These are phyloP conservation scores for Gyrodon lividus DNA, from an alignment of 768 basidiomycete species.

Conservation along the genomic window DNA sequence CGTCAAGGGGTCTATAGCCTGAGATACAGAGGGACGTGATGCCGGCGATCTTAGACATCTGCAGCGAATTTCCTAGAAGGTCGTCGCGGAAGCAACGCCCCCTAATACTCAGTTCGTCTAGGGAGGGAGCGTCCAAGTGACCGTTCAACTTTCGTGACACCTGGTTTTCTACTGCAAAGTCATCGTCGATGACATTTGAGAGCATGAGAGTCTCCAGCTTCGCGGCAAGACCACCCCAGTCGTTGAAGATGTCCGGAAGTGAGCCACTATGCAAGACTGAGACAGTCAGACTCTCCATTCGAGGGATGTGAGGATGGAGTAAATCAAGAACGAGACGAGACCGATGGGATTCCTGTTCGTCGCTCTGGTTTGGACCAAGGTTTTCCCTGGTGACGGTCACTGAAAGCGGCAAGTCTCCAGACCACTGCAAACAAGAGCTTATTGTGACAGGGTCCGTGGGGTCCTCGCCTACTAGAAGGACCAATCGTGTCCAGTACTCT, in stretches of 20 bases:
- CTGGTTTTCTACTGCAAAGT: neutral
- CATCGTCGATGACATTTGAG: neutral
- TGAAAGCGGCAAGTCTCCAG: neutral
- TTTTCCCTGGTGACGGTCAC: neutral
- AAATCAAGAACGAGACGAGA: neutral
- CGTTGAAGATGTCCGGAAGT: neutral
- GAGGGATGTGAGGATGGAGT: neutral
- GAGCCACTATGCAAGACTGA: neutral
- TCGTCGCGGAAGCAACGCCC: neutral
- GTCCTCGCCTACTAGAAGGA: neutral
- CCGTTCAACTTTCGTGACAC: neutral
- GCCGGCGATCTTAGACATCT: neutral
- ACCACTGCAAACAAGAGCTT: constrained; percentile 2
- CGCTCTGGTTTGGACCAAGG: neutral
- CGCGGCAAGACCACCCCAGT: neutral
- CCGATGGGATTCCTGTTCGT: neutral
- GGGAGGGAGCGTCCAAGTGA: neutral
- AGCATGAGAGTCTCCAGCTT: neutral
- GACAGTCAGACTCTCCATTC: neutral
- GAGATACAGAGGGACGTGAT: neutral
- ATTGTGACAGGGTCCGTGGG: neutral
- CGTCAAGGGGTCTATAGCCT: neutral
- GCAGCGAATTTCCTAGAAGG: neutral
- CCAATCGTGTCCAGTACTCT: constrained; percentile 8
- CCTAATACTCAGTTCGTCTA: neutral